Evolutionary conservation across 148 eudicot genomes (phyloP).

Genomic region (Vaccinium myrtillus): DNA sequence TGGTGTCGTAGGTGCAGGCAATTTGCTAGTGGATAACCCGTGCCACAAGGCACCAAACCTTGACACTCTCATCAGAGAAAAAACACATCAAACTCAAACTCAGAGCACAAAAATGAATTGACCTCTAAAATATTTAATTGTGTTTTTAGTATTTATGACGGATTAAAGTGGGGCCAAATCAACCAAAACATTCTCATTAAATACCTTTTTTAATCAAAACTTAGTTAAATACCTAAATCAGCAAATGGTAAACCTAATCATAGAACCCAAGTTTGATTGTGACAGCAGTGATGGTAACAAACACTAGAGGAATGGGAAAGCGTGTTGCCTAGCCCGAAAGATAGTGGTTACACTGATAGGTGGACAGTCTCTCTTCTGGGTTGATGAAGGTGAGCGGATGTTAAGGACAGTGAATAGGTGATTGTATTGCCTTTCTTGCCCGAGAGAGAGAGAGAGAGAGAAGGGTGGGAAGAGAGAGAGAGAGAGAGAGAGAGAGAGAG

Average conservation of each 20-base stretch:
- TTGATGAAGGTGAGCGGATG: neutral
- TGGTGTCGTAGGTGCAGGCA: neutral
- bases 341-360: neutral
- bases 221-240: neutral
- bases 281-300: neutral
- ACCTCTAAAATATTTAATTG: neutral
- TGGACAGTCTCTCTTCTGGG: neutral
- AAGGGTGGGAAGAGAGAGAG: neutral
- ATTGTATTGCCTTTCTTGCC: neutral
- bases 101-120: neutral
- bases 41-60: neutral
- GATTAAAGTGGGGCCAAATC: neutral
- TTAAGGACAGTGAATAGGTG: neutral
- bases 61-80: neutral
- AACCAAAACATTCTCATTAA: neutral
- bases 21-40: neutral
- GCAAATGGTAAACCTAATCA: neutral
- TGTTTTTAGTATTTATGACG: neutral
- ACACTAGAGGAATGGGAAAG: neutral
- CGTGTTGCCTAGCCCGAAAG: neutral
- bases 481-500: neutral
- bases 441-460: neutral
- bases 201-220: too few species aligned
- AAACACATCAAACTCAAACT: neutral
- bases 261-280: neutral